These are phyloP conservation scores for Hordeum marinum DNA, from an alignment of 176 grass and related monocot genomes.

Conservation along the genomic window DNA sequence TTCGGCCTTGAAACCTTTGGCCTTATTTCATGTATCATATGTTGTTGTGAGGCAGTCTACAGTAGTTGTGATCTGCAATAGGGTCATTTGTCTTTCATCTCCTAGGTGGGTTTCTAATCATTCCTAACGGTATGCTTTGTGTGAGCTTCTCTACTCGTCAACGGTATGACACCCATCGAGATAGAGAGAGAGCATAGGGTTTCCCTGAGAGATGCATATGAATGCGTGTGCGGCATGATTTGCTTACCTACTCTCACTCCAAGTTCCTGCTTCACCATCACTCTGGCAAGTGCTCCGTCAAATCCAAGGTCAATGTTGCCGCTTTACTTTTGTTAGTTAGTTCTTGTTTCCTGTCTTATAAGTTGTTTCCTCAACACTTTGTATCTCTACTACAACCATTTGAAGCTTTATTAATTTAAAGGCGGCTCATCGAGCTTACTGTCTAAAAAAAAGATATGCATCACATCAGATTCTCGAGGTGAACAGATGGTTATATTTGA, in stretches of 20 bases:
- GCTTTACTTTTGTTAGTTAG: not conserved
- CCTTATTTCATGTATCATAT: too few species aligned
- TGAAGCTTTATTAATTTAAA: not conserved
- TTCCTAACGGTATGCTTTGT: not conserved
- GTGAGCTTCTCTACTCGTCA: not conserved
- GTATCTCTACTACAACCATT: not conserved
- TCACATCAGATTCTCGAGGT: not conserved
- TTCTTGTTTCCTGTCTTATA: not conserved
- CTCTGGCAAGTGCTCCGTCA: not conserved
- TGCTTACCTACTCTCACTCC: not conserved
- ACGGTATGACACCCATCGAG: not conserved
- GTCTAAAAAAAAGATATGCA: not conserved
- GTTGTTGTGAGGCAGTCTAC: not conserved
- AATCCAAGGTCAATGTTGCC: not conserved
- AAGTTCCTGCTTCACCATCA: not conserved
- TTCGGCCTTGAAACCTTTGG: not conserved
- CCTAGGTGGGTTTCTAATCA: not conserved
- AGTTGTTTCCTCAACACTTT: not conserved
- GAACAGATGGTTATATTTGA: not conserved
- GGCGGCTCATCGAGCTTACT: not conserved
- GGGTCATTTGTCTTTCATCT: not conserved
- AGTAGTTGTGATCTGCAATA: not conserved
- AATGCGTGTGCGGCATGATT: not conserved
- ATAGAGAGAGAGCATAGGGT: not conserved
- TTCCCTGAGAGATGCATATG: not conserved